Conservation (phyloP, 2,329 filamentous ascomycete species). For the Trichoderma breve region DNA sequence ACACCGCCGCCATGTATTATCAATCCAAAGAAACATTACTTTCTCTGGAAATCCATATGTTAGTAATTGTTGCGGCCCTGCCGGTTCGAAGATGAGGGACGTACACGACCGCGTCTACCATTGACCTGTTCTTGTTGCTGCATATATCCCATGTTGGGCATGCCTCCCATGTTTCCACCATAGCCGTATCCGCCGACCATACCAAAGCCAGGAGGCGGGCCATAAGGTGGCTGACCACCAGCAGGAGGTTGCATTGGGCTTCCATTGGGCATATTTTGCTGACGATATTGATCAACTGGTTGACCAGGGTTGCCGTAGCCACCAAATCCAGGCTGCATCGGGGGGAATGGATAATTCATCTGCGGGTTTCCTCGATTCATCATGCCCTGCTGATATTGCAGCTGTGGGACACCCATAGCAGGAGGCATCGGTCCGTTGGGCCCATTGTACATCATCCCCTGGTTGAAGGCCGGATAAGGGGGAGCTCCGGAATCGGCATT, state of each 20-base stretch:
- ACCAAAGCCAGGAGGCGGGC: slow-evolving; percentile 48
- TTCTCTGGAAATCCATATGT: slow-evolving; percentile 30
- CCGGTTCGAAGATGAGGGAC: slow-evolving; percentile 29
- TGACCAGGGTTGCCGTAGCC: slow-evolving; percentile 50
- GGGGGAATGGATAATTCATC: slow-evolving; percentile 57
- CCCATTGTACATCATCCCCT: slow-evolving; percentile 52
- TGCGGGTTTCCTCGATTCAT: slow-evolving; percentile 53
- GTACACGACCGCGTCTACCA: slow-evolving; percentile 58
- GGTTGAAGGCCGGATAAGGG: slow-evolving; percentile 51
- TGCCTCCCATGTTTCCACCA: slow-evolving; percentile 48
- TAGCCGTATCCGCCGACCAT: slow-evolving; percentile 48
- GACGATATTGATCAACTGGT: slow-evolving; percentile 56
- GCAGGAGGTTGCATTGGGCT: slow-evolving; percentile 50
- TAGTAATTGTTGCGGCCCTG: slow-evolving; percentile 25
- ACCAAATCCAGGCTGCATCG: slow-evolving; percentile 55
- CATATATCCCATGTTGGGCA: slow-evolving; percentile 48
- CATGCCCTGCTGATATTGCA: slow-evolving; percentile 60
- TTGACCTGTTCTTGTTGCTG: slow-evolving; percentile 55
- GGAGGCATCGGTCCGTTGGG: slow-evolving; percentile 46
- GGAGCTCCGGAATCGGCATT: slow-evolving; percentile 49
- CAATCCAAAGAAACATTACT: slow-evolving; percentile 22
- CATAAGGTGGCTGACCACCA: slow-evolving; percentile 44
- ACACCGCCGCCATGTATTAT: not conserved
- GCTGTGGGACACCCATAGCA: slow-evolving; percentile 49
- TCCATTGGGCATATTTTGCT: slow-evolving; percentile 49